Evolutionary conservation across 1,284 basidiomycete species (phyloP), one percentile per base, ranked within the genome.

Genomic region (Ganoderma lingzhi): DNA sequence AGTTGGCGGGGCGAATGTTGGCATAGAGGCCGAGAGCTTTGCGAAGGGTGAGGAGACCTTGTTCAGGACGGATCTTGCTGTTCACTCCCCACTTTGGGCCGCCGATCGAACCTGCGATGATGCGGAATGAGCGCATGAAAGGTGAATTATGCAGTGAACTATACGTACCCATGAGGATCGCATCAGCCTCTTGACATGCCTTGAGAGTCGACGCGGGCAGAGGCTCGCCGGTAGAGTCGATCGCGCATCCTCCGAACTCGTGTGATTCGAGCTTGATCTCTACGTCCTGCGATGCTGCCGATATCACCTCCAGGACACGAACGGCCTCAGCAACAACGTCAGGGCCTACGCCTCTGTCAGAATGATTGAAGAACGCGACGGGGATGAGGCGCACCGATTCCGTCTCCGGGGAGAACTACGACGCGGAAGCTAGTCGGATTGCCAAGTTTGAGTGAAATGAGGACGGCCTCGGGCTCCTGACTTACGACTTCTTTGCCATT

Each of bases 11-110:
- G 45, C 98, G 94, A 80, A 99, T 98, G 85, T 99, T 99, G 79
- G 96, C 97, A 82, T 97, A 99, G 62, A 99, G 88, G 48, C 96
- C 97, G 66, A 99, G 91, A 58, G 89, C 90, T 83, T 99, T 99
- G 78, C 98, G 94, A 64, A 99, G 89, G n/a, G 85, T 82, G 39
- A 99, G 91, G 32, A 99, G 88, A 68, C 97, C 97, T 75, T 93
- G 91, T 82, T 99, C 98, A n/a, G 98, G 98, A 70, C 98, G 92
- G 65, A 99, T 90, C 80, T 94, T 93, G 74, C 92, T 92, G 66
- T 91, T 87, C 2, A 96, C 93, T 56, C 96, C 97, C 98, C 98
- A 99, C 83, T 99, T 99, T 44, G 98, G 98, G 23, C 97, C 98
- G 72, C 97, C 98, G 73, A 99, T 95, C 32, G 97, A 93, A 74